Conservation (phyloP, 768 basidiomycete genomes). For the Floccularia luteovirens region DNA sequence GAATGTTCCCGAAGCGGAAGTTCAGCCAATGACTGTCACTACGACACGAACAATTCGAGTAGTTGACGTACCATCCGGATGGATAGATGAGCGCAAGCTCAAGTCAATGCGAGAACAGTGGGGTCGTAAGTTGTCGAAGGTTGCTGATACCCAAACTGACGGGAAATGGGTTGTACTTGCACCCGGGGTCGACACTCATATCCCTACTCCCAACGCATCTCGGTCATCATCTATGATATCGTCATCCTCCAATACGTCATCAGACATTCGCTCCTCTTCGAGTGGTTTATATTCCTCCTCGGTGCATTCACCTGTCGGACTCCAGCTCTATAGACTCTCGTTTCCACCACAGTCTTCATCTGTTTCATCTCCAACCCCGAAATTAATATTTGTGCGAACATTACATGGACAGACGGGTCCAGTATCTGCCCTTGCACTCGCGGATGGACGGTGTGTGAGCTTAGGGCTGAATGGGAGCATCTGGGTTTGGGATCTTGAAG, state of each 20-base stretch:
- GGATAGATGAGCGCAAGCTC: constrained; percentile 62
- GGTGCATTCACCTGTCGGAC: constrained; percentile 34
- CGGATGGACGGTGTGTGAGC: constrained; percentile 80
- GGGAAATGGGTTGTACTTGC: constrained; percentile 83
- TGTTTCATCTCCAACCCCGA: constrained; percentile 45
- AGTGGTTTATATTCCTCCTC: constrained; percentile 10
- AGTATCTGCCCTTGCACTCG: constrained; percentile 58
- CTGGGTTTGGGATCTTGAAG: constrained; percentile 86
- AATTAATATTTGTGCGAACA: constrained; percentile 64
- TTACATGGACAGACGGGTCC: constrained; percentile 65
- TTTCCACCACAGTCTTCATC: constrained; percentile 42
- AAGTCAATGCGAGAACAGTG: constrained; percentile 65
- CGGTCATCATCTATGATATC: constrained; percentile 15
- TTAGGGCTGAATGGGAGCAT: constrained; percentile 64
- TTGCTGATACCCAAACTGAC: constrained; percentile 75
- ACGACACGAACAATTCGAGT: constrained; percentile 61
- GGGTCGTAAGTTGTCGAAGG: constrained; percentile 62
- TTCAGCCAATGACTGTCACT: constrained; percentile 36
- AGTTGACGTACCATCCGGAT: constrained; percentile 64
- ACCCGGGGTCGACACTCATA: constrained; percentile 34
- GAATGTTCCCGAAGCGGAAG: constrained; percentile 3
- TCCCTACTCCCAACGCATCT: constrained; percentile 3
- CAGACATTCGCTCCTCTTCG: background rate
- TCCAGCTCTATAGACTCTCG: constrained; percentile 71
- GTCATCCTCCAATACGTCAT: constrained; percentile 8